Conservation (phyloP, 345 rosid species). For the Bruguiera parviflora region DNA sequence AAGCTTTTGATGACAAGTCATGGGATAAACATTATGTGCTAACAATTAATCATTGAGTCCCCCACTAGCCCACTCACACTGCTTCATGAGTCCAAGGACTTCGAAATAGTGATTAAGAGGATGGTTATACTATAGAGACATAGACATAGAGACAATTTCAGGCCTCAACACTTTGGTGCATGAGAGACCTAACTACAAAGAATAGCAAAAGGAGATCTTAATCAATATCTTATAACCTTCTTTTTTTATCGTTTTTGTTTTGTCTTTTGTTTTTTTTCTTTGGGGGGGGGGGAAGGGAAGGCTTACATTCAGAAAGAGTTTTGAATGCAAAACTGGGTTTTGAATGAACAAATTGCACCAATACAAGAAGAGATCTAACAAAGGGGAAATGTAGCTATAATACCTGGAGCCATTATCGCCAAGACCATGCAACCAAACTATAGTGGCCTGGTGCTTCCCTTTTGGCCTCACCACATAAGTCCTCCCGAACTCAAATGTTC, state of each 20-base stretch:
- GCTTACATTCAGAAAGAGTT: neutral
- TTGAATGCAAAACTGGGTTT: neutral
- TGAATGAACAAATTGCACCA: neutral
- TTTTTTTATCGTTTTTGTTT: too few species aligned
- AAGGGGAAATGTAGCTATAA: neutral
- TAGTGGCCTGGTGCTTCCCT: slow-evolving; percentile 48
- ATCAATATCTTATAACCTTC: neutral
- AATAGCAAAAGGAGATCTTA: slow-evolving; percentile 3
- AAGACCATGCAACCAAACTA: slow-evolving; percentile 50
- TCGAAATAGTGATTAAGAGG: slow-evolving; percentile 3
- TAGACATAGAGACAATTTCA: neutral
- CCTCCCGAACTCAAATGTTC: slow-evolving; percentile 44
- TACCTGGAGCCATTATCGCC: slow-evolving; percentile 54
- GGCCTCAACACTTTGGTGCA: neutral
- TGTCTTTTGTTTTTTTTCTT: neutral
- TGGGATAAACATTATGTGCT: neutral
- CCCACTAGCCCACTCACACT: slow-evolving; percentile 8
- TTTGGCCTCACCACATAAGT: slow-evolving; percentile 53
- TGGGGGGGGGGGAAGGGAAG: too few species aligned
- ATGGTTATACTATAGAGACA: neutral
- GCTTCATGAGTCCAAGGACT: slow-evolving; percentile 3
- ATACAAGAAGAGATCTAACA: neutral
- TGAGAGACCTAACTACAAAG: neutral
- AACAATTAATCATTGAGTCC: slow-evolving; percentile 15
- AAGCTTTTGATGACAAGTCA: neutral